Evolutionary conservation across 805 yeast genomes (phyloP), one percentile per base, ranked within the genome.

Genomic region (Candida ulmi): DNA sequence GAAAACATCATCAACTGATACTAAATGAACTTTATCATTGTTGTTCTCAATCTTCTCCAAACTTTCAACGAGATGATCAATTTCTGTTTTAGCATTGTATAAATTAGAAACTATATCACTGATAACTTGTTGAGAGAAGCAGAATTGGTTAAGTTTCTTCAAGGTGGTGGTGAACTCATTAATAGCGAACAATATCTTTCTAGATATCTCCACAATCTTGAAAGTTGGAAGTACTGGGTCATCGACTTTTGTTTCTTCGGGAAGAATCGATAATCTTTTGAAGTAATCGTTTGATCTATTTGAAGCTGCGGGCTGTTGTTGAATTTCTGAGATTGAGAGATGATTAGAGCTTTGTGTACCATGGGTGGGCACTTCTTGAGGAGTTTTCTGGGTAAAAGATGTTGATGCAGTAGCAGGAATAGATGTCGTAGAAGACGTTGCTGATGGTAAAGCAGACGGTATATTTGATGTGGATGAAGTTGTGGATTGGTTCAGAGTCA

Each of bases 151-250:
- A 40, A 79, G 68, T 40, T 78, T 66, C 46, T 79, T 63, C 9
- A 81, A 63, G 5, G 76, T 74, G 27, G 78, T 71, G 45, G 79
- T 86, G 30, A 82, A 68, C 52, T 82, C 87, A 33, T 81, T 76
- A 40, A 79, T 72, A 3, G 84, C 67, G 52, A 78, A 80, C 11
- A 80, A 54, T 11, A 83, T 57, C 47, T 81, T 83, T 41, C 85
- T 64, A n/a, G 82, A 72, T 1, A 68, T 74, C 44, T 66, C 74
- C 15, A 69, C 58, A 11, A 65, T 46, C 37, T 53, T 55, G 37
- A 38, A 46, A 19, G 28, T 28, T 8, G 38, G 16, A 8, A 36
- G 12, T 21, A 33, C n/a, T 8, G 27, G 17, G 23, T n/a, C 27
- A 12, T 36, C 23, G 45, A 17, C 33, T 44, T 43, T 50, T 12